A percentile compares a stretch with the other conserved stretches of the same genome.
phyloP scores from a whole-genome alignment of 2,329 filamentous ascomycete genomes.

The Aureobasidium namibiae region DNA sequence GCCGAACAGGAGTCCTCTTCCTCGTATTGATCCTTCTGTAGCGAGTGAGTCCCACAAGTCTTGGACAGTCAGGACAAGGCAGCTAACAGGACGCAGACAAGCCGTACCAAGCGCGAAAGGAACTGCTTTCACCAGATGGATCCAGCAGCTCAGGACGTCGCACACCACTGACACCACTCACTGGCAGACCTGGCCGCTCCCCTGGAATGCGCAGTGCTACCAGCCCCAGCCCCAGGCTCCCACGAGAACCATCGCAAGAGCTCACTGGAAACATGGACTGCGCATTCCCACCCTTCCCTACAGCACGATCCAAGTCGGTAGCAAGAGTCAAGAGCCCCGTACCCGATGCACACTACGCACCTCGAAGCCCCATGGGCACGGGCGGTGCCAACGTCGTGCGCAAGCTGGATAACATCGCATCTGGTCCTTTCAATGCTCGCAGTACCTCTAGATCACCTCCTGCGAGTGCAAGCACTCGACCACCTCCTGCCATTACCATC shows the following conservation, averaged over 20 bases:
- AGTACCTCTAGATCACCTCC: background rate
- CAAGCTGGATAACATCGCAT: conserved; percentile 53
- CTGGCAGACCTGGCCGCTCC: conserved; percentile 30
- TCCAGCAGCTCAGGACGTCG: conserved; percentile 42
- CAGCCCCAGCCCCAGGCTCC: conserved; percentile 25
- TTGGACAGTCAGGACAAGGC: background rate
- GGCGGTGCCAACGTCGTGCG: conserved; percentile 40
- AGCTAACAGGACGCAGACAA: conserved; percentile 9
- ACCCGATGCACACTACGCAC: conserved; percentile 26
- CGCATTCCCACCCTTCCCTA: conserved; percentile 47
- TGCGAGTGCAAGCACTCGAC: background rate
- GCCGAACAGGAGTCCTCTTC: conserved; percentile 34
- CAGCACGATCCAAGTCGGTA: conserved; percentile 20
- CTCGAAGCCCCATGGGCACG: conserved; percentile 34
- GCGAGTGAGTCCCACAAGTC: conserved; percentile 39
- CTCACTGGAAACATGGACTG: conserved; percentile 39
- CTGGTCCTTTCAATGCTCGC: conserved; percentile 51
- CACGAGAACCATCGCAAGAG: conserved; percentile 36
- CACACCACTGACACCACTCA: conserved; percentile 39
- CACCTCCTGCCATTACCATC: background rate
- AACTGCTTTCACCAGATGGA: conserved; percentile 17
- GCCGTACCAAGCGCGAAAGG: conserved; percentile 3
- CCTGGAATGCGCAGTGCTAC: conserved; percentile 21
- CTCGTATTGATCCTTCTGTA: conserved; percentile 43
- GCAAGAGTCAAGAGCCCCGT: conserved; percentile 18